These are phyloP conservation scores for Musa beccarii DNA, from an alignment of 176 grass and related monocot genomes.

Conservation along the genomic window DNA sequence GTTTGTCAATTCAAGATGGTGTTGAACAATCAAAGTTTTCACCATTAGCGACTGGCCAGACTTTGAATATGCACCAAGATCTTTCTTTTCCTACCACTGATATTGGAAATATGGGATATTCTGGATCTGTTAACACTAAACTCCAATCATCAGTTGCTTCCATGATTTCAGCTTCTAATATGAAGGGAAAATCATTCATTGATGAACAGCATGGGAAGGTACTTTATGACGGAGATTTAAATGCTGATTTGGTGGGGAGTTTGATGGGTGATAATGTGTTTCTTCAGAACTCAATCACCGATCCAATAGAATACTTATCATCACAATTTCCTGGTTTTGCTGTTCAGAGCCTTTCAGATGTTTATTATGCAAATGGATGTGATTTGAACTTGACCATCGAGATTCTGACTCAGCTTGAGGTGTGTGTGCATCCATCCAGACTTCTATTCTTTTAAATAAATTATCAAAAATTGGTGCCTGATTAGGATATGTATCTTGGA, in stretches of 20 bases:
- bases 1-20: slow-evolving; percentile 58
- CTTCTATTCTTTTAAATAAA: not conserved
- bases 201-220: slow-evolving; percentile 37
- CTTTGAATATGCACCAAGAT: slow-evolving; percentile 28
- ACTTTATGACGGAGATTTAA: slow-evolving; percentile 39
- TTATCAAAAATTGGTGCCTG: not conserved
- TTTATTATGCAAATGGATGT: slow-evolving; percentile 76
- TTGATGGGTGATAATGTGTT: slow-evolving; percentile 43
- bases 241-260: slow-evolving; percentile 19
- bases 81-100: slow-evolving; percentile 37
- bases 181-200: slow-evolving; percentile 43
- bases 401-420: slow-evolving; percentile 88
- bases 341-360: slow-evolving; percentile 70
- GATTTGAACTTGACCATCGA: slow-evolving; percentile 83
- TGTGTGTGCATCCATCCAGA: slow-evolving; percentile 17
- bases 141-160: slow-evolving; percentile 33
- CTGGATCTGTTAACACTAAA: slow-evolving; percentile 39
- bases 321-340: slow-evolving; percentile 94
- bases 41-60: slow-evolving; percentile 31
- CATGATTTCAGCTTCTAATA: slow-evolving; percentile 45
- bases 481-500: not conserved
- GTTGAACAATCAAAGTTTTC: slow-evolving; percentile 32
- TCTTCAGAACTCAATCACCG: slow-evolving; percentile 32
- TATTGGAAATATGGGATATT: slow-evolving; percentile 31
- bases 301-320: slow-evolving; percentile 58